Evolutionary conservation across 352 stramenopile genomes (phyloP), one percentile per base, ranked within the genome.

Genomic region (Pythium dissotocum): DNA sequence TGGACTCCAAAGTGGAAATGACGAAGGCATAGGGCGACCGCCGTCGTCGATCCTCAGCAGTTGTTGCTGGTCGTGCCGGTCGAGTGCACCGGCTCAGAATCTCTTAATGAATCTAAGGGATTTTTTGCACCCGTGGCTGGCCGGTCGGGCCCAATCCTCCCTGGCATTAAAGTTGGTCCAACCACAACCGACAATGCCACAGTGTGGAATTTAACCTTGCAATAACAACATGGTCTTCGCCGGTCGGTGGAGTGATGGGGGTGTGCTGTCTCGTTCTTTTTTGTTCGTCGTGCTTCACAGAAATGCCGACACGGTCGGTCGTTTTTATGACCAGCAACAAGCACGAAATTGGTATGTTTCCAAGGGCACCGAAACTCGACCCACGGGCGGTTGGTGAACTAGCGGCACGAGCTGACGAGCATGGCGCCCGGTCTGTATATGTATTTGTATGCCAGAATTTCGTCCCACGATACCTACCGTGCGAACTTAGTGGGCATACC

Each of bases 391-490:
- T 65, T 52, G 69, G 44, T 21, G 6, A 57, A 61, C 7, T 58
- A 33, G 24, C 21, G 16, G 6, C 28, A 70, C 57, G 56, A 61
- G 64, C 64, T 70, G 64, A 64, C 62, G 21, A 64, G 28, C 26
- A 54, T 77, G 49, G 30, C 67, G 77, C 75, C 80, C 77, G 79
- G 79, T 84, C 79, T 77, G 73, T 6, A 83, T 83, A 65, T 76
- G 14, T 44, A 57, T 72, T 72, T 77, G 69, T 84, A 87, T 82
- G 12, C 8, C 0, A 24, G 4, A n/a, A 26, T 18, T 67, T 67
- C 40, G 35, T 10, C 51, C 58, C 3, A 12, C 5, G 21, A 24
- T 24, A 24, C 0, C 21, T 24, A 24, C 21, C 0, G 0, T 24
- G 21, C 21, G 21, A 24, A 24, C 21, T 24, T 24, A 24, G 21